Base-by-base conservation (phyloP, 192 early-diverging fungal species). In the Umbelopsis sp. region DNA sequence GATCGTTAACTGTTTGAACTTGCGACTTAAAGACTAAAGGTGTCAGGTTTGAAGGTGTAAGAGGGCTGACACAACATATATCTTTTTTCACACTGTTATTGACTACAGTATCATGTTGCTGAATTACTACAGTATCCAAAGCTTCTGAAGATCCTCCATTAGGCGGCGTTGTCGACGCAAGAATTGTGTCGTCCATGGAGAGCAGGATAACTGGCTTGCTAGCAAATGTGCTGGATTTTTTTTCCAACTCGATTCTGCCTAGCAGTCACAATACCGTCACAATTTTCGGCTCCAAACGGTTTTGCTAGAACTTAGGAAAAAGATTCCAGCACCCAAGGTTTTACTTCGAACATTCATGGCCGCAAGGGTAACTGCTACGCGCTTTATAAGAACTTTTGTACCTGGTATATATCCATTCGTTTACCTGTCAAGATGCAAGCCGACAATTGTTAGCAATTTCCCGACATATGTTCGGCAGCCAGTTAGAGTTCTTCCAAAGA, bases 31-130 rank as follows among this genome's bases (percentile, higher is more conserved):
- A 6, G 38, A 4, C 38, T 11, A 41, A 11, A 41, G 38, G 38
- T 41, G 38, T 4, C 8, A 41, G 2, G 38, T 11, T 5, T 5
- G 38, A 41, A 41, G 5, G 2, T 41, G 12, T 41, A 41, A 6
- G 38, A 41, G 38, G 38, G 38, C 12, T 29, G 22, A 38, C 68
- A 52, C 31, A 53, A 24, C 34, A 47, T 21, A 52, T 69, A 36
- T 29, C 45, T 69, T 69, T 36, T 26, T 69, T 69, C 22, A 29
- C 34, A 50, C n/a, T 52, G 9, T 47, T 36, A n/a, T 52, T 51
- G 0, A 31, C 32, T 22, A 68, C 43, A 9, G 66, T 68, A 45
- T 68, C 66, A 45, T 68, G 66, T 49, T 49, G 66, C 17, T 68
- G 66, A 29, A 68, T 68, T 17, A 68, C 45, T 3, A 49, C 38